These are phyloP conservation scores for Amoeboaphelidium protococcarum DNA, from an alignment of 371 early-diverging fungal species.

Conservation along the genomic window DNA sequence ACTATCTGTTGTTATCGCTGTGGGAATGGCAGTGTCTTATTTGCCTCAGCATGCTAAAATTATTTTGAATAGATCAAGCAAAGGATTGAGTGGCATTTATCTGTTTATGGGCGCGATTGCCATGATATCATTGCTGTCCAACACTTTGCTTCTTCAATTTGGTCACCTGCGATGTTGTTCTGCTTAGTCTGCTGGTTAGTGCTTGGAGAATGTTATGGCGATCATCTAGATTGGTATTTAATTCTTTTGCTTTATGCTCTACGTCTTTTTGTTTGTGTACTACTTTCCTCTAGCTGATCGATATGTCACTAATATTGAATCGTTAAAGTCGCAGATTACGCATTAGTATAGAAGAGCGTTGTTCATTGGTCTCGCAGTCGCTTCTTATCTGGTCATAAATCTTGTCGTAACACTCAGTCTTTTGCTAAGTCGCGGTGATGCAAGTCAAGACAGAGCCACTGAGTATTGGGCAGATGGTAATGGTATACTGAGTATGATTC, in stretches of 20 bases:
- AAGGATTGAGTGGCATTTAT: slow-evolving; percentile 69
- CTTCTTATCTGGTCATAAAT: neutral
- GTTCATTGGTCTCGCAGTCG: neutral
- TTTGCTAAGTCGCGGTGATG: neutral
- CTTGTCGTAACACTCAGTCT: neutral
- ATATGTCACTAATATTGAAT: neutral
- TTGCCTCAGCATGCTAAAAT: slow-evolving; percentile 35
- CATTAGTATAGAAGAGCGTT: neutral
- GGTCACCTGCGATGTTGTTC: slow-evolving; percentile 44
- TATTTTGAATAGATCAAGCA: slow-evolving; percentile 36
- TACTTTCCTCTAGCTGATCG: neutral
- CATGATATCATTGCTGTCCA: slow-evolving; percentile 50
- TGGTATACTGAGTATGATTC: slow-evolving; percentile 40
- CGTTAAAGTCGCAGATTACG: neutral
- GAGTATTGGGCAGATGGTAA: slow-evolving; percentile 30
- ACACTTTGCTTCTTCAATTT: slow-evolving; percentile 59
- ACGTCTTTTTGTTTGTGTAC: slow-evolving; percentile 4
- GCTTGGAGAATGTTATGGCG: slow-evolving; percentile 55
- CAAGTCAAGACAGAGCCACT: neutral
- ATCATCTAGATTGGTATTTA: slow-evolving; percentile 52
- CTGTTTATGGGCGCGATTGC: slow-evolving; percentile 63
- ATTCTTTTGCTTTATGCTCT: slow-evolving; percentile 36
- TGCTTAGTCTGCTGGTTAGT: slow-evolving; percentile 21
- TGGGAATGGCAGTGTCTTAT: neutral
- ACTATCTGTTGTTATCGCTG: too few species aligned